These are phyloP conservation scores for Leccinum fallax DNA, from an alignment of 1,284 basidiomycete genomes.

Conservation along the genomic window DNA sequence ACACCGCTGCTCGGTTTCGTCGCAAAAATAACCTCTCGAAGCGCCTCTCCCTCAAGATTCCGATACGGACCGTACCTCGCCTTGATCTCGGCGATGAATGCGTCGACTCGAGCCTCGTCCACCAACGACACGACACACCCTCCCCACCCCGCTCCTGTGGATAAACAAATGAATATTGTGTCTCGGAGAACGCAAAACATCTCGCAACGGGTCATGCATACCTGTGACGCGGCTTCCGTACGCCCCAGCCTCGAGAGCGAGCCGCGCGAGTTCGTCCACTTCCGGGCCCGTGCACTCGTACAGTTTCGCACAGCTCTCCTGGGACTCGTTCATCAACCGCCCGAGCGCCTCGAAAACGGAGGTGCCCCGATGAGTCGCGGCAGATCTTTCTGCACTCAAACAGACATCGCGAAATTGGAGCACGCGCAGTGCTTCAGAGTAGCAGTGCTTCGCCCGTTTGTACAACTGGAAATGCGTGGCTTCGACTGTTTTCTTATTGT, in stretches of 20 bases:
- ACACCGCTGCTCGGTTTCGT: constrained; percentile 85
- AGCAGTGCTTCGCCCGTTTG: constrained; percentile 78
- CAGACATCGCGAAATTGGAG: constrained; percentile 72
- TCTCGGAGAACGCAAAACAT: neutral
- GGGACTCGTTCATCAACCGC: constrained; percentile 76
- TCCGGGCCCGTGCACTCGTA: constrained; percentile 83
- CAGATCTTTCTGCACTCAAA: constrained; percentile 40
- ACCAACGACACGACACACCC: constrained; percentile 88
- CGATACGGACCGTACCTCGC: constrained; percentile 64
- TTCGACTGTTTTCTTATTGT: constrained; percentile 54
- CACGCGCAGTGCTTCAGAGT: constrained; percentile 77
- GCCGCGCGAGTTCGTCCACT: constrained; percentile 64
- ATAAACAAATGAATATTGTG: neutral
- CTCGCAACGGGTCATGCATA: neutral
- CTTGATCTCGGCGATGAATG: constrained; percentile 69
- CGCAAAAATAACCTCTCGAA: constrained; percentile 79
- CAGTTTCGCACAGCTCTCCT: constrained; percentile 64
- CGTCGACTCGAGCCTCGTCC: constrained; percentile 61
- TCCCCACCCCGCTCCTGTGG: constrained; percentile 84
- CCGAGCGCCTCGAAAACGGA: constrained; percentile 57
- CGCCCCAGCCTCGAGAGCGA: constrained; percentile 72
- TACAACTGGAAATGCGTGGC: constrained; percentile 78
- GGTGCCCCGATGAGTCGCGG: constrained; percentile 17
- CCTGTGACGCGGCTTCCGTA: constrained; percentile 18
- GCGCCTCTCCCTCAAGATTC: constrained; percentile 56